Conservation (phyloP, 2,329 filamentous ascomycete species). For the Rutstroemia sp. region DNA sequence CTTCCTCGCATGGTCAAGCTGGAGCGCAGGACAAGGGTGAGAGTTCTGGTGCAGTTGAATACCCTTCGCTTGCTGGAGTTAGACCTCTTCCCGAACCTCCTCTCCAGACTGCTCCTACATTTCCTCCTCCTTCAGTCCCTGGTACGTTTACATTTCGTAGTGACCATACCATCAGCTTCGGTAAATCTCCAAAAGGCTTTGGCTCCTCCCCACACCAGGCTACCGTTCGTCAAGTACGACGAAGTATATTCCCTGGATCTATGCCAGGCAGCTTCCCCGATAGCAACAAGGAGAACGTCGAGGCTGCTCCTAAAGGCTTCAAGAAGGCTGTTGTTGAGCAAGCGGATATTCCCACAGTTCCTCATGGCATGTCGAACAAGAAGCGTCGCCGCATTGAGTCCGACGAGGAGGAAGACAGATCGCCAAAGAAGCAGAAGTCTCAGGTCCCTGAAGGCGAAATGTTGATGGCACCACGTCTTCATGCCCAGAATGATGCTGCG, state of each 20-base stretch:
- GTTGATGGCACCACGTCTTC: slow-evolving; percentile 26
- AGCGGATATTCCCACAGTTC: slow-evolving; percentile 32
- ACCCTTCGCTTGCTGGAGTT: slow-evolving; percentile 26
- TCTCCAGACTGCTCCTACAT: slow-evolving; percentile 8
- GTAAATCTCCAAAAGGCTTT: slow-evolving; percentile 41
- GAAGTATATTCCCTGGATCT: slow-evolving; percentile 38
- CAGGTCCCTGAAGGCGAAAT: slow-evolving; percentile 22
- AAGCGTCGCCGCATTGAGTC: slow-evolving; percentile 53
- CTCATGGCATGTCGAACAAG: slow-evolving; percentile 59
- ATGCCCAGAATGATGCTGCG: slow-evolving; percentile 21
- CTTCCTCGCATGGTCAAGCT: background rate
- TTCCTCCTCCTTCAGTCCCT: slow-evolving; percentile 34
- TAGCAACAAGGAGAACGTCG: slow-evolving; percentile 47
- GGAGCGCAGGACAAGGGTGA: background rate
- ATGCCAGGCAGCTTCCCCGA: slow-evolving; percentile 53
- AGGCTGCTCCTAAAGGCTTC: slow-evolving; percentile 26
- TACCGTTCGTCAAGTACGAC: slow-evolving; percentile 52
- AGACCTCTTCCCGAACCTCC: slow-evolving; percentile 20
- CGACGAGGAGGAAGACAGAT: slow-evolving; percentile 48
- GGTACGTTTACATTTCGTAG: slow-evolving; percentile 59
- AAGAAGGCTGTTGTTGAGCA: background rate
- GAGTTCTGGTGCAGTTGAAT: slow-evolving; percentile 15
- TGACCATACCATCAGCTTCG: slow-evolving; percentile 57
- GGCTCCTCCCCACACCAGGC: slow-evolving; percentile 51
- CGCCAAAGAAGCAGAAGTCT: slow-evolving; percentile 50